Evolutionary conservation across 2,329 filamentous ascomycete species (phyloP).

Genomic region (Blastomyces silverae): DNA sequence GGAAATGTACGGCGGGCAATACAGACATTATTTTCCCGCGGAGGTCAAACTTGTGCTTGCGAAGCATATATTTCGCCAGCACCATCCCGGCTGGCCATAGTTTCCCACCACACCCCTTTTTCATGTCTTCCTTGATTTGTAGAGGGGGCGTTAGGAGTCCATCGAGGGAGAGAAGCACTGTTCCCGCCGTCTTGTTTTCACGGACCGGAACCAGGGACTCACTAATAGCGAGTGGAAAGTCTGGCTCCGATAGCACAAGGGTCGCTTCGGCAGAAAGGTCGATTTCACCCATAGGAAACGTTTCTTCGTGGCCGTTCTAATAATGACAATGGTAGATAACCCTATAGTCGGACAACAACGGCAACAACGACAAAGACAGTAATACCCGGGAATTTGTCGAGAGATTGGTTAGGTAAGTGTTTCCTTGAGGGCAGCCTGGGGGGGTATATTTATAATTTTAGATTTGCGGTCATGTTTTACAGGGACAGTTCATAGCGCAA

Average conservation of each 20-base stretch:
- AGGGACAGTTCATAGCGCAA: neutral
- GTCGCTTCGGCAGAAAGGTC: neutral
- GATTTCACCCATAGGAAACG: conserved; percentile 9
- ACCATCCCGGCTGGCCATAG: conserved; percentile 93
- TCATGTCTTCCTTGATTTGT: conserved; percentile 75
- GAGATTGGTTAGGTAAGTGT: neutral
- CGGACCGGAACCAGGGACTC: conserved; percentile 52
- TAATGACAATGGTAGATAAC: neutral
- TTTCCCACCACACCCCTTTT: conserved; percentile 83
- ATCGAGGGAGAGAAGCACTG: conserved; percentile 58
- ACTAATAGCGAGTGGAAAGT: conserved; percentile 33
- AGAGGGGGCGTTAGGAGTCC: conserved; percentile 65
- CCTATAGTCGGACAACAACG: neutral
- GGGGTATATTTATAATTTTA: neutral
- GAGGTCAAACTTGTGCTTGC: conserved; percentile 60
- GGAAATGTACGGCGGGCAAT: neutral
- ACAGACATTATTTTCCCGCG: conserved; percentile 61
- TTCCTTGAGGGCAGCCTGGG: neutral
- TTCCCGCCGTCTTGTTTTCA: conserved; percentile 46
- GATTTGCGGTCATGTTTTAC: neutral
- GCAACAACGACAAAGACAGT: neutral
- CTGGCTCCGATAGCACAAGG: neutral
- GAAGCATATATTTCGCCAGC: conserved; percentile 76
- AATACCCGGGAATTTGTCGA: neutral
- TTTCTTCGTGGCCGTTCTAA: neutral